phyloP scores from a whole-genome alignment of 805 yeast species.

The Teunomyces funiuensis region DNA sequence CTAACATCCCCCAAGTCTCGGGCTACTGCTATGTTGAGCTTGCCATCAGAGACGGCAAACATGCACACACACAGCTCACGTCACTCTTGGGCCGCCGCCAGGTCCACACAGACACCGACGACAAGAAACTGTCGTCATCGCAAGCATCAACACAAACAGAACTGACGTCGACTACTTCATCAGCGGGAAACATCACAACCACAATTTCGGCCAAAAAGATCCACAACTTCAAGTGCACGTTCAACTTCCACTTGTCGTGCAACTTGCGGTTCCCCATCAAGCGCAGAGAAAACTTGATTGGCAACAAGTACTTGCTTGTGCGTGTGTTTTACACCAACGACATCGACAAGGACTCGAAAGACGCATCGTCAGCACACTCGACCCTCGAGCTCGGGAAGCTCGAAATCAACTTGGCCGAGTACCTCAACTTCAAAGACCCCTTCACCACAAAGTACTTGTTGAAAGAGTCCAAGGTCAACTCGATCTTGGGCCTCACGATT shows the following conservation, averaged over 20 bases:
- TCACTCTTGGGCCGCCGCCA: slow-evolving; percentile 1
- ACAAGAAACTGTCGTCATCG: background rate
- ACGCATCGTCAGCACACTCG: slow-evolving; percentile 4
- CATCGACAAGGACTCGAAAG: background rate
- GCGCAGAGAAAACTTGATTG: slow-evolving; percentile 36
- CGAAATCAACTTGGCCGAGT: slow-evolving; percentile 70
- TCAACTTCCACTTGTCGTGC: slow-evolving; percentile 33
- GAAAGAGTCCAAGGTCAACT: slow-evolving; percentile 78
- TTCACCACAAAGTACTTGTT: slow-evolving; percentile 64
- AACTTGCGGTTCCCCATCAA: slow-evolving; percentile 43
- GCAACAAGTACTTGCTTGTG: slow-evolving; percentile 43
- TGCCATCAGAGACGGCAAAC: slow-evolving; percentile 51
- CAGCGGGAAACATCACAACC: slow-evolving; percentile 25
- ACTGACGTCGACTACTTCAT: slow-evolving; percentile 4
- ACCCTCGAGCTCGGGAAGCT: slow-evolving; percentile 61
- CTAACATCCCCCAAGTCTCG: slow-evolving; percentile 80
- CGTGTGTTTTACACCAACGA: slow-evolving; percentile 33
- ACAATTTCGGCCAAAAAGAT: slow-evolving; percentile 32
- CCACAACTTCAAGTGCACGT: slow-evolving; percentile 41
- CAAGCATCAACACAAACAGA: slow-evolving; percentile 3
- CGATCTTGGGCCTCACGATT: slow-evolving; percentile 67
- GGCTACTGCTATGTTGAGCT: slow-evolving; percentile 70
- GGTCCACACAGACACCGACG: background rate
- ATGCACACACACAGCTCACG: background rate
- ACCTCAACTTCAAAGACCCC: slow-evolving; percentile 53